Conservation (phyloP, 139 green algal species). For the Mesostigma viride region DNA sequence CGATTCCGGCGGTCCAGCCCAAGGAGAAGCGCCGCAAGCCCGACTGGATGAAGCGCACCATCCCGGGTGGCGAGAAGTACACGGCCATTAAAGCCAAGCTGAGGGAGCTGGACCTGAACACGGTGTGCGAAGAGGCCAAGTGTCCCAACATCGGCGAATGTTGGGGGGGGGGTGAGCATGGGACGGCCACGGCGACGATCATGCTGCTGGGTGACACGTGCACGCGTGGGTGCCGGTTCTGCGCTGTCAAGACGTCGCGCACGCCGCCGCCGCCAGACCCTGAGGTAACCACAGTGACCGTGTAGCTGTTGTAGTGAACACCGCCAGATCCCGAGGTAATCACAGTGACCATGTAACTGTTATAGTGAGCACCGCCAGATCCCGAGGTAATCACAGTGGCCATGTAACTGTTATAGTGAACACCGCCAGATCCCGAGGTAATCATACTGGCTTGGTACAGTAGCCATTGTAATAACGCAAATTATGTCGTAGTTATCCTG, state of each 20-base stretch:
- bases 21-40: slow-evolving; percentile 64
- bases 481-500: too few relatives aligned
- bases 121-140: slow-evolving; percentile 90
- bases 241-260: slow-evolving; percentile 86
- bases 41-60: slow-evolving; percentile 89
- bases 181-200: slow-evolving; percentile 86
- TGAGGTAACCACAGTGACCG: slow-evolving; percentile 78
- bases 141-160: slow-evolving; percentile 93
- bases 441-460: too few relatives aligned
- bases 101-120: slow-evolving; percentile 87
- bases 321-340: slow-evolving; percentile 85
- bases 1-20: slow-evolving; percentile 22
- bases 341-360: too few relatives aligned
- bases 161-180: slow-evolving; percentile 42
- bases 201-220: slow-evolving; percentile 72
- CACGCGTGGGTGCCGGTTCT: slow-evolving; percentile 68
- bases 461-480: too few relatives aligned
- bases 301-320: too few relatives aligned
- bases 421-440: slow-evolving; percentile 81
- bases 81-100: slow-evolving; percentile 80
- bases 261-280: slow-evolving; percentile 82
- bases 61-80: slow-evolving; percentile 84
- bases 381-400: slow-evolving; percentile 74
- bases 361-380: slow-evolving; percentile 88
- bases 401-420: too few relatives aligned